phyloP scores from a whole-genome alignment of 805 yeast species.

The Candida silvicultrix region DNA sequence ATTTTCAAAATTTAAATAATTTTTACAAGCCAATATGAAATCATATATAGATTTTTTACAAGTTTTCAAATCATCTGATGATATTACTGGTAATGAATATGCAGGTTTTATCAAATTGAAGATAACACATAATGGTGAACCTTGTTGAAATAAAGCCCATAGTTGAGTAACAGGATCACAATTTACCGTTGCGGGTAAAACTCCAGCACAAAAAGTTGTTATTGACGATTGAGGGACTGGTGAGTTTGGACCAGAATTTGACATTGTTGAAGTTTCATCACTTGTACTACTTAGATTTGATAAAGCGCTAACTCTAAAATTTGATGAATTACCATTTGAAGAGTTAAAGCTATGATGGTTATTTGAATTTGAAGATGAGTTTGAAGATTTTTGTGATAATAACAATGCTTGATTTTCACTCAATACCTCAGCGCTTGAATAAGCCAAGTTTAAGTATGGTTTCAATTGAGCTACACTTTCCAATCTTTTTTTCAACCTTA shows the following conservation, averaged over 20 bases:
- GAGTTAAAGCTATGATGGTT: constrained; percentile 13
- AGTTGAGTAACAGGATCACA: constrained; percentile 92
- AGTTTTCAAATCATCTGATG: constrained; percentile 74
- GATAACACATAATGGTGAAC: constrained; percentile 83
- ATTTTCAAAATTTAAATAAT: constrained; percentile 66
- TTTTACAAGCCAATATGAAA: constrained; percentile 81
- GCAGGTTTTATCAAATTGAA: constrained; percentile 66
- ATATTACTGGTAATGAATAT: constrained; percentile 53
- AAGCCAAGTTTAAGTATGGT: constrained; percentile 61
- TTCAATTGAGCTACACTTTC: constrained; percentile 59
- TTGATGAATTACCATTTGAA: constrained; percentile 4
- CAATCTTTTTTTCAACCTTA: constrained; percentile 46
- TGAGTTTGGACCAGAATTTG: constrained; percentile 21
- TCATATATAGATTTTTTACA: constrained; percentile 89
- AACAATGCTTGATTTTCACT: constrained; percentile 66
- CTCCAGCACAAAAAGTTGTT: constrained; percentile 69
- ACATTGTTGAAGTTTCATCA: constrained; percentile 25
- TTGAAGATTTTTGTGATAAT: constrained; percentile 29
- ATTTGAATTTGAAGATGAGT: constrained; percentile 1
- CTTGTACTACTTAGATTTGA: constrained; percentile 27
- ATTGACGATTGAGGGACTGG: constrained; percentile 22
- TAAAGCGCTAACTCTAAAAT: constrained; percentile 27
- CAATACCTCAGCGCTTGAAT: constrained; percentile 56
- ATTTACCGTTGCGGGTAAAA: constrained; percentile 62
- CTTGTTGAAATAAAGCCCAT: constrained; percentile 85